phyloP scores from a whole-genome alignment of 2,329 filamentous ascomycete species.

The Dactylonectria macrodidyma region DNA sequence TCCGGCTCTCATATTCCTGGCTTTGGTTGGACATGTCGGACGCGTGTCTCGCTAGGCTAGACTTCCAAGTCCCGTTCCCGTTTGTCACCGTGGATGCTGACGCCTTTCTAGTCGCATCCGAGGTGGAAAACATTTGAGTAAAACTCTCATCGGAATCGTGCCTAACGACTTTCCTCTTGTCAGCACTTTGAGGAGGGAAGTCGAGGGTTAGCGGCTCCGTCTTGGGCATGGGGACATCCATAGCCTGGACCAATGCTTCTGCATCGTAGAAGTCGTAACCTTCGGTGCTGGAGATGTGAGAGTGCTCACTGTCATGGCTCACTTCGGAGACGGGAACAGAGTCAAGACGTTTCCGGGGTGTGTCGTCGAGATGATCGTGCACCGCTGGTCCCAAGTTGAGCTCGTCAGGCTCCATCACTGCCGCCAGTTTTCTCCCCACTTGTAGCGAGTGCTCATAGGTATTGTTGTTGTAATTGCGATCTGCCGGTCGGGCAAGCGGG shows the following conservation, averaged over 20 bases:
- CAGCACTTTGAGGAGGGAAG: constrained; percentile 50
- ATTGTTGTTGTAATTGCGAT: constrained; percentile 53
- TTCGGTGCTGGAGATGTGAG: constrained; percentile 68
- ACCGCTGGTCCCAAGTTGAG: constrained; percentile 66
- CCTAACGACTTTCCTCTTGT: constrained; percentile 51
- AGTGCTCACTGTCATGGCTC: constrained; percentile 64
- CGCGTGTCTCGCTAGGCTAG: constrained; percentile 47
- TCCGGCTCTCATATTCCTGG: constrained; percentile 61
- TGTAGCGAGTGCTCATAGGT: constrained; percentile 48
- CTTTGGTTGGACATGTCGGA: constrained; percentile 50
- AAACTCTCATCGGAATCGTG: constrained; percentile 74
- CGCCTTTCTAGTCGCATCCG: constrained; percentile 58
- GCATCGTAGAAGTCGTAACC: constrained; percentile 78
- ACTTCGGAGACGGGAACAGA: constrained; percentile 66
- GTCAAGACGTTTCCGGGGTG: constrained; percentile 62
- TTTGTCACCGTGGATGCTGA: constrained; percentile 33
- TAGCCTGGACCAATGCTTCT: constrained; percentile 66
- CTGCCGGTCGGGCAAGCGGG: constrained; percentile 69
- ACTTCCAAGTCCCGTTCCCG: constrained; percentile 41
- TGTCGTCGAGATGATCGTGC: constrained; percentile 54
- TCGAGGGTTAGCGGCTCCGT: constrained; percentile 54
- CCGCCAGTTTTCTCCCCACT: constrained; percentile 59
- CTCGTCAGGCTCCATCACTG: constrained; percentile 65
- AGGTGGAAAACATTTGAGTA: constrained; percentile 71
- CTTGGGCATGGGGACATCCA: constrained; percentile 65